Conservation (phyloP, 2,329 filamentous ascomycete species). For the Colletotrichum sp. region DNA sequence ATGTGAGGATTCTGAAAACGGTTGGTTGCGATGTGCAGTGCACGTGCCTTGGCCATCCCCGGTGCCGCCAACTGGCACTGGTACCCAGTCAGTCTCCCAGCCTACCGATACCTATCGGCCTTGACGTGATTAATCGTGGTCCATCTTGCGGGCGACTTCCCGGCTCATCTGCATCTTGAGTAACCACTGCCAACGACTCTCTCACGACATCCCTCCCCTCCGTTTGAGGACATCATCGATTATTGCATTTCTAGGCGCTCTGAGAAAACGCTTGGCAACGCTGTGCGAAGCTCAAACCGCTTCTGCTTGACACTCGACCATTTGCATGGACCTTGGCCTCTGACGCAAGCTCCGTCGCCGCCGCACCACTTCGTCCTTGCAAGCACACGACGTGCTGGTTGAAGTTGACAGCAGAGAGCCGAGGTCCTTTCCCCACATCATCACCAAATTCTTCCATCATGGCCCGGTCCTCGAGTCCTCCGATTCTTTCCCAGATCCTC, state of each 20-base stretch:
- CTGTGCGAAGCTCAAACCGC: not conserved
- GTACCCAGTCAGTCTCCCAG: not conserved
- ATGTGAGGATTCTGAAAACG: slow-evolving; percentile 21
- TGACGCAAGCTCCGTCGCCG: slow-evolving; percentile 16
- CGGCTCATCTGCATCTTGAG: not conserved
- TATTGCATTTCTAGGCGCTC: not conserved
- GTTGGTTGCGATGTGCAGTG: not conserved
- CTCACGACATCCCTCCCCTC: not conserved
- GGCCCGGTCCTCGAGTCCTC: slow-evolving; percentile 57
- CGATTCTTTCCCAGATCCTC: slow-evolving; percentile 62
- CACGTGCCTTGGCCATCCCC: slow-evolving; percentile 17
- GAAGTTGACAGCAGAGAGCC: slow-evolving; percentile 5
- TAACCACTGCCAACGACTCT: not conserved
- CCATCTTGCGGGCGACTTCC: not conserved
- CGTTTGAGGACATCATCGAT: not conserved
- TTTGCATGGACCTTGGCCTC: slow-evolving; percentile 17
- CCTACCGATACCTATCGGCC: not conserved
- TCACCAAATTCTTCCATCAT: slow-evolving; percentile 37
- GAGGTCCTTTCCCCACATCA: not conserved
- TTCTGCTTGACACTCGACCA: slow-evolving; percentile 7
- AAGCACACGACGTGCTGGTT: slow-evolving; percentile 7
- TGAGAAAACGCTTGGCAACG: not conserved
- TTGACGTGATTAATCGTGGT: slow-evolving; percentile 4
- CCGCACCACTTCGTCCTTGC: slow-evolving; percentile 5
- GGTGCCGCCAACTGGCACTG: slow-evolving; percentile 1